Conservation (phyloP, 768 basidiomycete species). For the Chlorophyllum brunneum region DNA sequence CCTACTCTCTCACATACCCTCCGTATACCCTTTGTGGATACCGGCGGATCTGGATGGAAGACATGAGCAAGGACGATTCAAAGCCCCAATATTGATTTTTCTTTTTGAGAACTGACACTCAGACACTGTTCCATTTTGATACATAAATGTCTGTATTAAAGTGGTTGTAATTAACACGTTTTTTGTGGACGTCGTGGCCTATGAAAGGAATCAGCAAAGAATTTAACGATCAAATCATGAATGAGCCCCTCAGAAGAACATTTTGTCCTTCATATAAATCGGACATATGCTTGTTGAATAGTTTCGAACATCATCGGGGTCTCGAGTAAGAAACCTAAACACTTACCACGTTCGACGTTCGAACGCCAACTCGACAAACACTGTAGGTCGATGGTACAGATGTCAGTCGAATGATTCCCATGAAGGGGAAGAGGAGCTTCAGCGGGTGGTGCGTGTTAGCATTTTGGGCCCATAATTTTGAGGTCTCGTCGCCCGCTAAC, state of each 20-base stretch:
- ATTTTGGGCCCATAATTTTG: slow-evolving; percentile 23
- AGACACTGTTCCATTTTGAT: too few species aligned
- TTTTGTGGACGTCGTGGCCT: too few species aligned
- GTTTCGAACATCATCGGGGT: slow-evolving; percentile 46
- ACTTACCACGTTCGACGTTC: slow-evolving; percentile 5
- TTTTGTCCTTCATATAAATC: slow-evolving; percentile 54
- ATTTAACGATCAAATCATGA: not conserved
- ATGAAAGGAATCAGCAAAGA: not conserved
- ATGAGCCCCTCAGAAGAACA: slow-evolving; percentile 42
- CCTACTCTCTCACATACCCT: not conserved
- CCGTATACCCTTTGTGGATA: not conserved
- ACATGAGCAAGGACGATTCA: not conserved
- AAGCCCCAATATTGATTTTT: not conserved
- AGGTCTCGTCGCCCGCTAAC: slow-evolving; percentile 5
- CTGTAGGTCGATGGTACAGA: slow-evolving; percentile 6
- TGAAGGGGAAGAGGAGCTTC: too few species aligned
- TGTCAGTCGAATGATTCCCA: slow-evolving; percentile 9
- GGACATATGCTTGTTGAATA: slow-evolving; percentile 73
- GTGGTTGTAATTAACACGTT: too few species aligned
- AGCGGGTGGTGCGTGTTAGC: slow-evolving; percentile 44
- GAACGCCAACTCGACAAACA: not conserved
- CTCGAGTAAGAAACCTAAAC: slow-evolving; percentile 11
- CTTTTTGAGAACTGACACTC: too few species aligned
- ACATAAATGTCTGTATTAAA: too few species aligned
- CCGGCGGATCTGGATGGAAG: not conserved